Base-by-base conservation (phyloP, 2,329 filamentous ascomycete genomes). In the Trichoderma harzianum region DNA sequence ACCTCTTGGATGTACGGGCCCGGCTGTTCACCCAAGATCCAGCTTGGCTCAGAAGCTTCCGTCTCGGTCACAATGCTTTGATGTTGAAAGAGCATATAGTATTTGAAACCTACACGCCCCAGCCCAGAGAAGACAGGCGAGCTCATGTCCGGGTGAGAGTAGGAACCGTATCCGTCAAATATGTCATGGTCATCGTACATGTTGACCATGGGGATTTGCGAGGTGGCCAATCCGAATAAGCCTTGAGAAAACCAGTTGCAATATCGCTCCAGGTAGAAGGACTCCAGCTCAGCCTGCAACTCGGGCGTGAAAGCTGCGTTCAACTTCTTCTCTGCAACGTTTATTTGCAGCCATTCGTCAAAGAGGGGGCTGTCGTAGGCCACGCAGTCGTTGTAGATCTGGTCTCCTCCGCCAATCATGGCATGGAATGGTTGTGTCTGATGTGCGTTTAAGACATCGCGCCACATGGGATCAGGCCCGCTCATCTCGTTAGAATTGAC, bases 51-150 rank as follows among this genome's bases (percentile, higher is more conserved):
- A 3, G 92, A 89, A 43, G 87, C 85, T 75, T 97, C 91, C 0
- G 91, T 94, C 83, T 99, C 96, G 60, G 91, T 89, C 1, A 89
- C 84, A 4, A 97, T 86, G 75, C 92, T 97, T 80, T 99, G 97
- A 76, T 99, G 96, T 80, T 99, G 96, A 84, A 99, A 99, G 10
- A 99, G 87, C 90, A 99, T 92, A 78, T 99, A 99, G 82, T 98
- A 99, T 80, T 99, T 99, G 88, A 96, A 98, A 0, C 95, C 95
- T 64, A 98, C 90, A 47, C 92, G 92, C 3, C 96, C 97, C 10
- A 99, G 82, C 0, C 97, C 96, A 2, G 91, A 92, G 79, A 99
- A 97, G 0, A 98, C 93, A 0, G 93, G 92, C 3, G 93, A 93
- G 75, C 88, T 89, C 94, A 98, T 98, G 78, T 97, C 96, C 75